Evolutionary conservation across 2,329 filamentous ascomycete genomes (phyloP), one percentile per base, ranked within the genome.

Genomic region (Ophiosphaerella narmari): DNA sequence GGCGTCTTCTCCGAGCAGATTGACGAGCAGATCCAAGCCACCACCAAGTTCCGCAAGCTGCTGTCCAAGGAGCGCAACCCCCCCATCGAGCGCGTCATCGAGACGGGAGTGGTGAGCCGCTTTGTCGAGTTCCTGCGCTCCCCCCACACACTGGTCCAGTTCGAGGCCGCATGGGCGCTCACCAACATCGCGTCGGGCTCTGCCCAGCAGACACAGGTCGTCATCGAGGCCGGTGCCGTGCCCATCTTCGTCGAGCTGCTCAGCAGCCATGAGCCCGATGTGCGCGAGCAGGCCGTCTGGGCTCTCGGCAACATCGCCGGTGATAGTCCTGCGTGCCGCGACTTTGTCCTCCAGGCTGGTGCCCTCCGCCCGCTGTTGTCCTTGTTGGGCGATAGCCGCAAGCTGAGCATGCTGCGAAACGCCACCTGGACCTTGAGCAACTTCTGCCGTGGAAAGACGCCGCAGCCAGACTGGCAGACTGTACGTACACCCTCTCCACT

Each of bases 111-210:
- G 59, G 94, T 99, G 62, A 88, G 86, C 80, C 89, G 94, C 72
- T 99, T 99, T 71, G 94, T 99, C 77, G 91, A 97, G 77, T 99
- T 99, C 78, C 87, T 99, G 54, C 90, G 91, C 73, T 99, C 94
- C 48, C 94, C 94, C 59, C 94, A 99, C 78, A 97, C 94, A 31
- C 85, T 99, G 41, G 94, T 99, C 48, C 94, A 99, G 78, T 99
- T 99, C 73, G 94, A 99, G 82, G 94, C 94, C 68, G 94, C 94
- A 37, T 99, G 94, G 94, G 94, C 94, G 58, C 81, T 99, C 72
- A 99, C 94, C 81, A 99, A 99, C 82, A 99, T 99, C 76, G 94
- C 94, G 55, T 97, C 93, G 42, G 94, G 94, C 56, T 97, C 93
- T 52, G 94, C 94, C 53, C 89, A 91, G 65, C 94, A 99, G 80